Evolutionary conservation across 768 basidiomycete genomes (phyloP), one percentile per base, ranked within the genome.

Genomic region (Russula sp.): DNA sequence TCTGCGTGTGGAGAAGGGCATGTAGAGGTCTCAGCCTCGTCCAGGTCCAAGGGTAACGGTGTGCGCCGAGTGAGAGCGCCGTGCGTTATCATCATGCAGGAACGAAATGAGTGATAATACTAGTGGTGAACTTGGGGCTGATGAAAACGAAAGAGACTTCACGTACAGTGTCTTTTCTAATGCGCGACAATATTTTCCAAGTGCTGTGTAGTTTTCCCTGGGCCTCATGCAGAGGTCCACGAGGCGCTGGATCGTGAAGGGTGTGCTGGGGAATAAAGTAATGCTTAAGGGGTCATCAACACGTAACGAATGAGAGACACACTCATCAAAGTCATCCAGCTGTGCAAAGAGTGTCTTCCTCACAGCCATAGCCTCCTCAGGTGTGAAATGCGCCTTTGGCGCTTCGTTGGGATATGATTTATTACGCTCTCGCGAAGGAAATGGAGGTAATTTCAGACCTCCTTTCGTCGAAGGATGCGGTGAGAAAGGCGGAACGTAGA

Each of bases 81-180:
- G 83, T 22, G 89, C 87, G 73, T 92, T n/a, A n/a, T n/a, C 90
- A 56, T 87, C 84, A 70, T 93, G 91, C 28, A 92, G 77, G 80
- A 94, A 94, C 7, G 92, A 84, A 64, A 94, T 93, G 5, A 92
- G 92, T 3, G 89, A 90, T 75, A 93, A 94, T 58, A 94, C n/a
- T n/a, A n/a, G 77, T 4, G 92, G 92, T 13, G 92, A 93, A 51
- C 83, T 79, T 1, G 92, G 89, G 48, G 79, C 79, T 34, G 85
- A 84, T 61, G 81, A 80, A 14, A 80, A 74, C 14, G 79, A 76
- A 18, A 79, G 75, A 1, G 92, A 93, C 5, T 92, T 92, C 56
- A 96, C 92, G 24, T 91, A 86, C 24, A 92, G 77, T 14, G 88
- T 79, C 72, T 88, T 89, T 71, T 93, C 90, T 14, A 95, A 78